Conservation (phyloP, 495 filamentous ascomycete species). For the Parmelia sp. region DNA sequence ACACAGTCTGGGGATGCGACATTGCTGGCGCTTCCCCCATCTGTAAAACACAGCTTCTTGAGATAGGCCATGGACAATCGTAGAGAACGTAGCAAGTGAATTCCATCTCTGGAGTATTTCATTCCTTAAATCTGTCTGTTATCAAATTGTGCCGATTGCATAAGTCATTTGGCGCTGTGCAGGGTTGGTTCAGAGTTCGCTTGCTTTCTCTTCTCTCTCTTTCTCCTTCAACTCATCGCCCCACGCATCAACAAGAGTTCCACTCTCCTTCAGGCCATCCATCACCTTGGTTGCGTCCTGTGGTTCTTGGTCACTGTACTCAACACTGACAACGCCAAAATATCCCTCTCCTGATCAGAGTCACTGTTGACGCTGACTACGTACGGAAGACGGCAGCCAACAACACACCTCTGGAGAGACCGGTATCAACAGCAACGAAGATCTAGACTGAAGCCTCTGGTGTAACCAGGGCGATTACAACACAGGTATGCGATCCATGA, state of each 20-base stretch:
- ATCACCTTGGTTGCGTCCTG: constrained; percentile 3
- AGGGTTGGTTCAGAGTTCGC: constrained; percentile 21
- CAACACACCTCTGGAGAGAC: constrained; percentile 3
- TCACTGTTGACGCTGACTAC: constrained; percentile 10
- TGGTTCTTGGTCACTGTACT: neutral
- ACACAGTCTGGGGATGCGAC: constrained; percentile 3
- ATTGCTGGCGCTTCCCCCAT: constrained; percentile 4
- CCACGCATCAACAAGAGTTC: constrained; percentile 19
- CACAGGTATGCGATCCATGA: constrained; percentile 19
- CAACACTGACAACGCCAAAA: neutral
- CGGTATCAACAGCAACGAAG: constrained; percentile 4
- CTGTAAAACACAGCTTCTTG: neutral
- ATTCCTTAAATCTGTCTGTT: constrained; percentile 10
- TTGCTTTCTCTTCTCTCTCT: constrained; percentile 14
- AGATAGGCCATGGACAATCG: neutral
- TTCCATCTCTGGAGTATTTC: neutral
- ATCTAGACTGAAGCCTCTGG: constrained; percentile 1
- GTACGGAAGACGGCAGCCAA: constrained; percentile 13
- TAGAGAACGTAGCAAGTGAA: constrained; percentile 2
- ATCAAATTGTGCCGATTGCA: constrained; percentile 22
- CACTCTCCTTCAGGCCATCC: constrained; percentile 1
- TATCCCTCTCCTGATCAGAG: neutral
- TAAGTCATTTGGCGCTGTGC: constrained; percentile 13
- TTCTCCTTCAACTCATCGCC: constrained; percentile 3
- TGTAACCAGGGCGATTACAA: neutral